phyloP scores from a whole-genome alignment of 345 rosid species.

The Balakata baccata region DNA sequence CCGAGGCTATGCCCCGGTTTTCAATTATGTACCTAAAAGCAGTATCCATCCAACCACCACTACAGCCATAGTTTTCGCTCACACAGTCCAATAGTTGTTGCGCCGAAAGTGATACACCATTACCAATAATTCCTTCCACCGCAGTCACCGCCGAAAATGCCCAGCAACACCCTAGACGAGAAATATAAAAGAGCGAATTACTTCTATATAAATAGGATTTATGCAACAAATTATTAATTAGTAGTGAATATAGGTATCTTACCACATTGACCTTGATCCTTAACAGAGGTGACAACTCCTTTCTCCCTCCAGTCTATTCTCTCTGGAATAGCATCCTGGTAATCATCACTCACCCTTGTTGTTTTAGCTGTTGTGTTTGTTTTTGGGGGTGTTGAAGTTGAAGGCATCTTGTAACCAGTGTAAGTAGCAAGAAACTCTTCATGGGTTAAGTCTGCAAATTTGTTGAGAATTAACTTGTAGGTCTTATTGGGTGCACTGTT shows the following conservation, averaged over 20 bases:
- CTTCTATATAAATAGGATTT: too few relatives aligned
- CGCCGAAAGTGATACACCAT: neutral
- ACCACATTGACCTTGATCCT: conserved; percentile 2
- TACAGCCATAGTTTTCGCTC: neutral
- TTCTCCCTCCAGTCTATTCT: neutral
- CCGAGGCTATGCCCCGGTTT: neutral
- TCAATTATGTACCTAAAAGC: neutral
- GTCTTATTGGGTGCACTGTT: conserved; percentile 1
- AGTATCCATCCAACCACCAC: neutral
- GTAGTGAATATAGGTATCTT: neutral
- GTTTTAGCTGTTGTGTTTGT: neutral
- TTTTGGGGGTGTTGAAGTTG: neutral
- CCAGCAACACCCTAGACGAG: neutral
- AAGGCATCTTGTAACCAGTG: neutral
- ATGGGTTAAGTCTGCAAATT: conserved; percentile 1
- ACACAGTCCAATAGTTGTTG: conserved; percentile 1
- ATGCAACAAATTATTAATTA: neutral
- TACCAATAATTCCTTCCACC: neutral
- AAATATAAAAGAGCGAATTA: too few relatives aligned
- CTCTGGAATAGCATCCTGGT: neutral
- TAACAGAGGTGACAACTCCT: neutral
- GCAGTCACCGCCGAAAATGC: conserved; percentile 6
- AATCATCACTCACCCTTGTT: neutral
- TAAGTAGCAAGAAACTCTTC: neutral
- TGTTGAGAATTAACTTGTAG: neutral